Evolutionary conservation across 1,284 basidiomycete species (phyloP).

Genomic region (Sanghuangporus baumii): DNA sequence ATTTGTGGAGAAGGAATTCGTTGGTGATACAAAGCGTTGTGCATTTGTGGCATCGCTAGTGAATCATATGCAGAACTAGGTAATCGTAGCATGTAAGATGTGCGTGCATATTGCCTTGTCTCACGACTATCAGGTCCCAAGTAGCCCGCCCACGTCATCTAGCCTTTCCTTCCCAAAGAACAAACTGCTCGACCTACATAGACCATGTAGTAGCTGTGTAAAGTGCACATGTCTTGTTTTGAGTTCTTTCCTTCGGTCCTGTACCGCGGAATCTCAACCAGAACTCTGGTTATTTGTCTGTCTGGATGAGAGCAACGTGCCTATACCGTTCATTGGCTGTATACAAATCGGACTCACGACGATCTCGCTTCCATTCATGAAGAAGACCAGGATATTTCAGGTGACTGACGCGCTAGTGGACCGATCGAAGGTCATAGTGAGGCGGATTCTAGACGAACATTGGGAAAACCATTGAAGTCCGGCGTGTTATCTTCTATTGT

Average conservation of each 20-base stretch:
- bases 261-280: too few relatives aligned
- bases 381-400: conserved; percentile 54
- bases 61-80: conserved; percentile 30
- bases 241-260: too few relatives aligned
- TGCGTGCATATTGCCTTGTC: too few relatives aligned
- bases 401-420: conserved; percentile 63
- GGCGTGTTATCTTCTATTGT: neutral
- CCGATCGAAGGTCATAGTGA: neutral
- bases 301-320: too few relatives aligned
- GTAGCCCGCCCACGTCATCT: too few relatives aligned
- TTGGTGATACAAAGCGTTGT: conserved; percentile 34
- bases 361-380: conserved; percentile 72
- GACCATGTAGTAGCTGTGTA: too few relatives aligned
- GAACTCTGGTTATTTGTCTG: too few relatives aligned
- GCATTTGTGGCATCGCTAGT: conserved; percentile 31
- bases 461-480: neutral
- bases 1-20: conserved; percentile 35
- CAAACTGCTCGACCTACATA: too few relatives aligned
- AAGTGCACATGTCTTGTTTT: too few relatives aligned
- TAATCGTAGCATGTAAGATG: conserved; percentile 17
- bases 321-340: too few relatives aligned
- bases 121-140: too few relatives aligned
- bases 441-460: conserved; percentile 1
- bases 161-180: too few relatives aligned
- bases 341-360: conserved; percentile 55